phyloP scores from a whole-genome alignment of 805 yeast genomes.

The Myxozyma sirexii region DNA sequence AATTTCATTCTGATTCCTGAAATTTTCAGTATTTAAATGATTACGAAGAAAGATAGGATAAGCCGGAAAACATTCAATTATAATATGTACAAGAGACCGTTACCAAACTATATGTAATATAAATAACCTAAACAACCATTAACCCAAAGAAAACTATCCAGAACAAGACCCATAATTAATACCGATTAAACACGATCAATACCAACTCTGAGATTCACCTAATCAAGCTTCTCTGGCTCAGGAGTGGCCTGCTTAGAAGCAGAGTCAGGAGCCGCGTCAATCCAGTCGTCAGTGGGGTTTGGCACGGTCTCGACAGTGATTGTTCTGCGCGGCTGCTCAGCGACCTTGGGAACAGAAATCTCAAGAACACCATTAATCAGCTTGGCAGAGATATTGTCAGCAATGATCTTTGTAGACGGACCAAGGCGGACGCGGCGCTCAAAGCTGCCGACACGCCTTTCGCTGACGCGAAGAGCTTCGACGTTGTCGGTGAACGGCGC shows the following conservation, averaged over 20 bases:
- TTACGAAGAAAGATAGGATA: background rate
- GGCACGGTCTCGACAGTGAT: slow-evolving; percentile 29
- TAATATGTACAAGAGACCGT: background rate
- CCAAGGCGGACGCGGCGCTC: slow-evolving; percentile 48
- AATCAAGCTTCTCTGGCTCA: slow-evolving; percentile 27
- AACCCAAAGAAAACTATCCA: background rate
- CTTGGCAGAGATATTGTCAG: slow-evolving; percentile 50
- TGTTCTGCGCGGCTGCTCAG: slow-evolving; percentile 20
- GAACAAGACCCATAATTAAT: background rate
- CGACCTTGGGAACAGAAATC: slow-evolving; percentile 48
- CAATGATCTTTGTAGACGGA: slow-evolving; percentile 49
- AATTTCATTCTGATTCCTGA: background rate
- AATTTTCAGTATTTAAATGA: background rate
- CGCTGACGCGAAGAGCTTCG: slow-evolving; percentile 41
- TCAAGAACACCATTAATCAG: slow-evolving; percentile 51
- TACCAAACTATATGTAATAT: background rate
- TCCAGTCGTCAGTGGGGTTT: slow-evolving; percentile 28
- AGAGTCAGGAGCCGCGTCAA: slow-evolving; percentile 19
- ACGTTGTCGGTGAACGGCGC: slow-evolving; percentile 32
- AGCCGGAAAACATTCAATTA: background rate
- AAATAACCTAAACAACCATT: background rate
- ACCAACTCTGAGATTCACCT: background rate
- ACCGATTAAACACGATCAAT: background rate
- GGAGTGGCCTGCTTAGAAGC: background rate
- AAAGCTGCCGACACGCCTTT: slow-evolving; percentile 48